These are phyloP conservation scores for Citrullus mucosospermus DNA, from an alignment of 306 rosid species.

Conservation along the genomic window DNA sequence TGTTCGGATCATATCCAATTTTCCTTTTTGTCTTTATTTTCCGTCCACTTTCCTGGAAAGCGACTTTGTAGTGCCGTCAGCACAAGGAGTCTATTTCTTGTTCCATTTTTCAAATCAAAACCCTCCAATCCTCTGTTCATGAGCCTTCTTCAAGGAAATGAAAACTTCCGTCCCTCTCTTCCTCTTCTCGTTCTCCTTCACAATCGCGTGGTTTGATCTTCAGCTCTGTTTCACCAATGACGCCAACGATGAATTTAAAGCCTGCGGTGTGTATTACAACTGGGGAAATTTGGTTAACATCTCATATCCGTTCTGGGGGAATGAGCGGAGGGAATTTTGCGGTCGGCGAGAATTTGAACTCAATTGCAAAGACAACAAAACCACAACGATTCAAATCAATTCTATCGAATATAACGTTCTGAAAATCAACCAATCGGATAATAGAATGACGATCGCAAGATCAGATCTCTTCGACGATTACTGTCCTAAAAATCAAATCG, in stretches of 20 bases:
- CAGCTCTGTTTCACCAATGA: background rate
- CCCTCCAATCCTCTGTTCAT: too few relatives aligned
- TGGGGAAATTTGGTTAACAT: conserved; percentile 13
- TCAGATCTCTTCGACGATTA: background rate
- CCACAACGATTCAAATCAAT: background rate
- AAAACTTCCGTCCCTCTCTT: background rate
- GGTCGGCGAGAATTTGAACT: conserved; percentile 3
- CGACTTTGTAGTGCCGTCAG: too few relatives aligned
- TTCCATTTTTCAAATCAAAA: too few relatives aligned
- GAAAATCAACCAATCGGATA: fast-evolving
- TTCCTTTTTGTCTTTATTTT: too few relatives aligned
- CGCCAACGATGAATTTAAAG: background rate
- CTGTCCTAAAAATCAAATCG: background rate
- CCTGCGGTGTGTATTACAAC: background rate
- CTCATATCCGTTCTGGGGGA: conserved; percentile 29
- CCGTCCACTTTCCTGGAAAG: background rate
- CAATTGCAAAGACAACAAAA: fast-evolving
- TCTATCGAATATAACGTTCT: background rate
- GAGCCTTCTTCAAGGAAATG: background rate
- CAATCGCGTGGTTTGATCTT: background rate
- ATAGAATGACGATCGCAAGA: conserved; percentile 12
- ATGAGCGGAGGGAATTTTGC: background rate
- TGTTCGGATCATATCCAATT: background rate
- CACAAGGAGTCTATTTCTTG: too few relatives aligned
- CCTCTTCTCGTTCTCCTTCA: background rate